Evolutionary conservation across 805 yeast genomes (phyloP).

Genomic region (Torulaspora quercuum): DNA sequence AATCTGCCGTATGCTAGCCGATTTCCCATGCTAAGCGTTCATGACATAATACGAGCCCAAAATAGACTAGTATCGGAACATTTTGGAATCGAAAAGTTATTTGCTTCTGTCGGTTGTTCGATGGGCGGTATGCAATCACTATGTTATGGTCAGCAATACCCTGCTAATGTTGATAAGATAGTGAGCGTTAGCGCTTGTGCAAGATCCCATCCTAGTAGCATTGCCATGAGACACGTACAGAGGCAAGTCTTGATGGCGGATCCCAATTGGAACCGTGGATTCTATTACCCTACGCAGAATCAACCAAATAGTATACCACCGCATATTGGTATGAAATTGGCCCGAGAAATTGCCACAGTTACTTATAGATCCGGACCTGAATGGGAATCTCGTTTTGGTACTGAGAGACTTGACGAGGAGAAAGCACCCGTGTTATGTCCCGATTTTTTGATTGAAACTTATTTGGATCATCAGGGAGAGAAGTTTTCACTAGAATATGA

Average conservation of each 20-base stretch:
- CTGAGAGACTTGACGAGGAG: slow-evolving; percentile 77
- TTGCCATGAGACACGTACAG: slow-evolving; percentile 90
- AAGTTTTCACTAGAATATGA: slow-evolving; percentile 90
- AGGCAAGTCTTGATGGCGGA: slow-evolving; percentile 92
- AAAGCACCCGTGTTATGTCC: slow-evolving; percentile 86
- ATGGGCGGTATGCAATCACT: slow-evolving; percentile 99
- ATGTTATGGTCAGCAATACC: slow-evolving; percentile 81
- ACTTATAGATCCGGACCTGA: slow-evolving; percentile 95
- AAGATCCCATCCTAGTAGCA: slow-evolving; percentile 88
- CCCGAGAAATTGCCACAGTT: slow-evolving; percentile 90
- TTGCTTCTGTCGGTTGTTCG: slow-evolving; percentile 84
- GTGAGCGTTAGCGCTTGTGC: slow-evolving; percentile 91
- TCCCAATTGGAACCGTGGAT: slow-evolving; percentile 91
- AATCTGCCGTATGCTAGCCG: slow-evolving; percentile 71
- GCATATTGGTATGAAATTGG: slow-evolving; percentile 90
- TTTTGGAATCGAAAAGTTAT: slow-evolving; percentile 59
- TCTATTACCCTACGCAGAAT: slow-evolving; percentile 56
- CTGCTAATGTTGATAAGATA: slow-evolving; percentile 67
- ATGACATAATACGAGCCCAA: slow-evolving; percentile 91
- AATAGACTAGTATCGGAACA: slow-evolving; percentile 59
- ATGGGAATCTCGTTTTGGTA: slow-evolving; percentile 91
- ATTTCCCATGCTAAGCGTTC: slow-evolving; percentile 80
- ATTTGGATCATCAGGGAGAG: slow-evolving; percentile 91
- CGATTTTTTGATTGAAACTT: slow-evolving; percentile 87
- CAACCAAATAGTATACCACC: slow-evolving; percentile 61